Conservation (phyloP, 176 grass and related monocot species). For the Hordeum vulgare region MorexV3_pseudomolecules_assembly NC_058523.1:367876291-367876790, state of each 20-base stretch:
- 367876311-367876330: not conserved
- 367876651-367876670: not conserved
- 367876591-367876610: not conserved
- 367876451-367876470: not conserved
- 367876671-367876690: not conserved
- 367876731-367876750: not conserved
- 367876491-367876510: not conserved
- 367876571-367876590: not conserved
- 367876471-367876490: not conserved
- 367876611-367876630: not conserved
- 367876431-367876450: not conserved
- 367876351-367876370: not conserved
- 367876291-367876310: not conserved
- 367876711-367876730: not conserved
- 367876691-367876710: not conserved
- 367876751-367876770: not conserved
- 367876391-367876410: not conserved
- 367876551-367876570: not conserved
- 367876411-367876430: not conserved
- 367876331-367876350: slow-evolving; percentile 10
- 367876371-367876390: not conserved
- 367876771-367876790: too few relatives aligned
- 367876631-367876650: not conserved
- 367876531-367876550: not conserved
- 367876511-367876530: not conserved